Conservation (phyloP, 2,329 filamentous ascomycete genomes). For the Neonectria faginata region DNA sequence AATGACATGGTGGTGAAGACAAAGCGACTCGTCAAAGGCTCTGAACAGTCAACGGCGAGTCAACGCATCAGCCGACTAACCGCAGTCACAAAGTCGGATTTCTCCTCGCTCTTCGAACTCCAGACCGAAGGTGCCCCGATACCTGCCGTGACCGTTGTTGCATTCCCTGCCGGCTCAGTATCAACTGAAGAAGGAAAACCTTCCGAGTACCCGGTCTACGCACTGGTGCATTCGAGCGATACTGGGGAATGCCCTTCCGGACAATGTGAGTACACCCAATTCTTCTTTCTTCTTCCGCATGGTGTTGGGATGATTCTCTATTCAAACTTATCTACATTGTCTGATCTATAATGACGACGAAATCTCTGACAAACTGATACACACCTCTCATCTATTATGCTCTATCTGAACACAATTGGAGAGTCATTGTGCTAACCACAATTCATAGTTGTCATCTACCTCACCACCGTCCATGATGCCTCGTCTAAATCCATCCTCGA, state of each 20-base stretch:
- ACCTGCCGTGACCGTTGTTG: conserved; percentile 79
- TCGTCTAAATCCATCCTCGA: conserved; percentile 54
- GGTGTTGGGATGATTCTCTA: conserved; percentile 83
- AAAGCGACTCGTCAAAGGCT: conserved; percentile 62
- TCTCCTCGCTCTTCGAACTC: conserved; percentile 75
- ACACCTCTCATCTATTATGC: conserved; percentile 46
- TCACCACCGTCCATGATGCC: conserved; percentile 52
- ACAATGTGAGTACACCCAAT: conserved; percentile 80
- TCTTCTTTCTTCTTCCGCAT: conserved; percentile 45
- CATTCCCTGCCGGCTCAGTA: conserved; percentile 69
- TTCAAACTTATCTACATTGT: conserved; percentile 99
- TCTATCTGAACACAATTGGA: conserved; percentile 16
- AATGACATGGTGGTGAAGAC: conserved; percentile 69
- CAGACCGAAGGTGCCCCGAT: conserved; percentile 79
- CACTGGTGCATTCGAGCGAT: conserved; percentile 84
- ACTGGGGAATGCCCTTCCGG: conserved; percentile 89
- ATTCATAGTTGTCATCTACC: conserved; percentile 49
- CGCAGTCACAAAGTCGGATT: conserved; percentile 74
- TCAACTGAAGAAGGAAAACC: conserved; percentile 45
- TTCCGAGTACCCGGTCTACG: conserved; percentile 64
- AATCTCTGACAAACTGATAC: conserved; percentile 91
- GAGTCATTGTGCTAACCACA: conserved; percentile 48
- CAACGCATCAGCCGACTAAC: conserved; percentile 69
- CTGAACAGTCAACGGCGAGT: conserved; percentile 47
- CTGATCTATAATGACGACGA: conserved; percentile 91